Evolutionary conservation across 495 filamentous ascomycete species (phyloP).

Genomic region (Podospora tetraspora): DNA sequence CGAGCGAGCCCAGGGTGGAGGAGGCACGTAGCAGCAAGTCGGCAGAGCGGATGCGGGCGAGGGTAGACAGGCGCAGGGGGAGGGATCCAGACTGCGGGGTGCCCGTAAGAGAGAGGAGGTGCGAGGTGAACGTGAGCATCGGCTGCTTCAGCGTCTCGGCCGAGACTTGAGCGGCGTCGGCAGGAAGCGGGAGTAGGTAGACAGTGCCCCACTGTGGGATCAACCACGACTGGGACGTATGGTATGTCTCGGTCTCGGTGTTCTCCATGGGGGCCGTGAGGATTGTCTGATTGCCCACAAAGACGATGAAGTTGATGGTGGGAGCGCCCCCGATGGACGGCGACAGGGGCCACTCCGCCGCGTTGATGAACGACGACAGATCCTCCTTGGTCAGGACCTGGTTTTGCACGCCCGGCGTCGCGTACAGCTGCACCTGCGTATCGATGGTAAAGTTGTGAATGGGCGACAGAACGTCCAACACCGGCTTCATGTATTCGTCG

Average conservation of each 20-base stretch:
- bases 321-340: constrained; percentile 90
- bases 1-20: constrained; percentile 87
- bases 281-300: constrained; percentile 57
- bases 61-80: constrained; percentile 76
- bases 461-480: constrained; percentile 67
- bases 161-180: constrained; percentile 34
- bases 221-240: constrained; percentile 81
- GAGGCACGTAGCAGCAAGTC: constrained; percentile 83
- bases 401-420: constrained; percentile 64
- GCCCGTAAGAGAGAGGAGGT: constrained; percentile 84
- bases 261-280: constrained; percentile 16
- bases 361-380: constrained; percentile 90
- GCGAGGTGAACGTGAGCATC: constrained; percentile 83
- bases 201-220: constrained; percentile 97
- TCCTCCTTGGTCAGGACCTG: constrained; percentile 76
- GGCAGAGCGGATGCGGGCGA: constrained; percentile 78
- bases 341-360: constrained; percentile 93
- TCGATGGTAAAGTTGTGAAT: constrained; percentile 97
- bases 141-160: constrained; percentile 63
- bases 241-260: constrained; percentile 52
- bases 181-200: constrained; percentile 64
- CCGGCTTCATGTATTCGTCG: constrained; percentile 71
- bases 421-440: constrained; percentile 92
- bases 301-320: constrained; percentile 92
- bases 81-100: constrained; percentile 74